These are phyloP conservation scores for Comarum palustre DNA, from an alignment of 306 rosid genomes.

Conservation along the genomic window DNA sequence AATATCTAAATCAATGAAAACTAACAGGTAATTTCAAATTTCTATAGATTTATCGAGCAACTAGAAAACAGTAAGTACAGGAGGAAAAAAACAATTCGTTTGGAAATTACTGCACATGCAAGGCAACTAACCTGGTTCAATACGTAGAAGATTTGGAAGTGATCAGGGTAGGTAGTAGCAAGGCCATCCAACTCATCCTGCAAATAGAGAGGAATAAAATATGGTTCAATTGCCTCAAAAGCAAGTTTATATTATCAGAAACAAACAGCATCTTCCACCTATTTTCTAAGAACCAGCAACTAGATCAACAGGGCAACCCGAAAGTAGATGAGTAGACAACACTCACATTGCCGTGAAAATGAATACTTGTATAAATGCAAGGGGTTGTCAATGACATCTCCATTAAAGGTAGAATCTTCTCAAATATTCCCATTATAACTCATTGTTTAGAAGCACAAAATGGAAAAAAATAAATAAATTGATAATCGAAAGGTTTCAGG, in stretches of 20 bases:
- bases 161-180: conserved; percentile 59
- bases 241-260: background rate
- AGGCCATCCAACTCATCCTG: conserved; percentile 90
- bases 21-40: background rate
- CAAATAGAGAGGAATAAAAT: conserved; percentile 16
- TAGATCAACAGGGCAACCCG: background rate
- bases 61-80: background rate
- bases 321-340: background rate
- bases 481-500: no score
- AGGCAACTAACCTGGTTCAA: conserved; percentile 68
- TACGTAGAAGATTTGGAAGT: conserved; percentile 68
- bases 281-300: background rate
- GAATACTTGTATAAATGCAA: background rate
- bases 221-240: conserved; percentile 4
- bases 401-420: background rate
- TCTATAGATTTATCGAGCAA: background rate
- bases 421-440: background rate
- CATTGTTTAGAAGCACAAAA: background rate
- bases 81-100: background rate
- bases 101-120: conserved; percentile 17
- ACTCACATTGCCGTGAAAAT: background rate
- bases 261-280: background rate
- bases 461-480: no score
- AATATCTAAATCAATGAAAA: background rate
- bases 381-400: background rate